Evolutionary conservation across 257 asterid species (phyloP).

Genomic region (Catharanthus roseus): DNA sequence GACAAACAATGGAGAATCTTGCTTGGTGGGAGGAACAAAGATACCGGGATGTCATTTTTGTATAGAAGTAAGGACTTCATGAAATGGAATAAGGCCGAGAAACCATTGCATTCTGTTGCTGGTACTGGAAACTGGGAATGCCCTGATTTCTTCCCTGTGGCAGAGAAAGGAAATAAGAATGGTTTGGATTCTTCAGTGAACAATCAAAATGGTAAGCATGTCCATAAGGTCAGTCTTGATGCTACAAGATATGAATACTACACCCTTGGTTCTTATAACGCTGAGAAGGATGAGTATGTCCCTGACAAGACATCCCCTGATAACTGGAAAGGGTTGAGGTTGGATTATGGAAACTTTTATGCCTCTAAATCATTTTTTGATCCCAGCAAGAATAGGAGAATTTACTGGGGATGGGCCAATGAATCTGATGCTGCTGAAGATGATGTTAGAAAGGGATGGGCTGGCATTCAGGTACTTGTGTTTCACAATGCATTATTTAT

Average conservation of each 20-base stretch:
- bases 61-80: conserved; percentile 34
- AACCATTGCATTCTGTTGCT: conserved; percentile 32
- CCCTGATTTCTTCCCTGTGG: conserved; percentile 46
- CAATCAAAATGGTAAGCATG: conserved; percentile 20
- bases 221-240: conserved; percentile 39
- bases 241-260: conserved; percentile 40
- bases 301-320: conserved; percentile 36
- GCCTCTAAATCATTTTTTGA: conserved; percentile 54
- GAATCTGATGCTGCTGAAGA: conserved; percentile 31
- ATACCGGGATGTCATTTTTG: conserved; percentile 30
- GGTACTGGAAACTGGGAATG: conserved; percentile 53
- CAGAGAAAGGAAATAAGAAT: conserved; percentile 3
- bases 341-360: conserved; percentile 47
- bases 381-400: conserved; percentile 31
- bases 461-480: conserved; percentile 36
- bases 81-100: conserved; percentile 39
- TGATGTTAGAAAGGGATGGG: conserved; percentile 43
- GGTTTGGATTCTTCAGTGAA: conserved; percentile 26
- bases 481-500: no score
- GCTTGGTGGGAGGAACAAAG: conserved; percentile 21
- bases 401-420: conserved; percentile 51
- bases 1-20: conserved; percentile 42
- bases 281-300: conserved; percentile 20
- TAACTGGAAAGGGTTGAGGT: conserved; percentile 40
- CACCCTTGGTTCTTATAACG: conserved; percentile 34